Conservation (phyloP, 495 filamentous ascomycete species). For the Rusavskia elegans region DNA sequence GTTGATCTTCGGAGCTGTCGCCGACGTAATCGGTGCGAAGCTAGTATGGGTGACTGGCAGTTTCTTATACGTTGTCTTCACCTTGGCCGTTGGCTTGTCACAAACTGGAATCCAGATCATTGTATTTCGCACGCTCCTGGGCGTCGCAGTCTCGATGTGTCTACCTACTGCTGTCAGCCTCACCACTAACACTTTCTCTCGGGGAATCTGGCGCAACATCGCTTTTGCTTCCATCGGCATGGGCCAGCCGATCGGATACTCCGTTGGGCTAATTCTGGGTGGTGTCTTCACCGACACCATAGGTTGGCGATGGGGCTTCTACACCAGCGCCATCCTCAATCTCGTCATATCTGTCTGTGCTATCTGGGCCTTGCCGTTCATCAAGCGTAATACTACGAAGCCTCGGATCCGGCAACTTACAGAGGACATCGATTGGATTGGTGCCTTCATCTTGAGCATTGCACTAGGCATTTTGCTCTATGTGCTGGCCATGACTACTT, state of each 20-base stretch:
- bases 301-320: constrained; percentile 34
- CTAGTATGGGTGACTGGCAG: constrained; percentile 27
- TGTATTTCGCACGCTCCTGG: constrained; percentile 32
- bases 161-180: constrained; percentile 34
- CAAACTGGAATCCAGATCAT: constrained; percentile 31
- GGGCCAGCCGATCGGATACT: constrained; percentile 31
- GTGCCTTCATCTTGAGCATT: constrained; percentile 20
- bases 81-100: constrained; percentile 27
- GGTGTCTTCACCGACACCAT: constrained; percentile 29
- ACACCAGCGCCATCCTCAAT: constrained; percentile 24
- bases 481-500: not conserved
- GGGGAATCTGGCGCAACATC: constrained; percentile 25
- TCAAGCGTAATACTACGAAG: not conserved
- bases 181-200: constrained; percentile 24
- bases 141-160: constrained; percentile 33
- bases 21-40: constrained; percentile 34
- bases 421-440: constrained; percentile 32
- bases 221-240: constrained; percentile 29
- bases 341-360: constrained; percentile 18
- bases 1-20: constrained; percentile 31
- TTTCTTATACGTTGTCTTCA: constrained; percentile 25
- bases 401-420: constrained; percentile 14
- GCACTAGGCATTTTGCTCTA: constrained; percentile 26
- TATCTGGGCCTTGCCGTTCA: constrained; percentile 20
- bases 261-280: constrained; percentile 26